Conservation (phyloP, 208 protist species). For the Acanthamoeba royreba region DNA sequence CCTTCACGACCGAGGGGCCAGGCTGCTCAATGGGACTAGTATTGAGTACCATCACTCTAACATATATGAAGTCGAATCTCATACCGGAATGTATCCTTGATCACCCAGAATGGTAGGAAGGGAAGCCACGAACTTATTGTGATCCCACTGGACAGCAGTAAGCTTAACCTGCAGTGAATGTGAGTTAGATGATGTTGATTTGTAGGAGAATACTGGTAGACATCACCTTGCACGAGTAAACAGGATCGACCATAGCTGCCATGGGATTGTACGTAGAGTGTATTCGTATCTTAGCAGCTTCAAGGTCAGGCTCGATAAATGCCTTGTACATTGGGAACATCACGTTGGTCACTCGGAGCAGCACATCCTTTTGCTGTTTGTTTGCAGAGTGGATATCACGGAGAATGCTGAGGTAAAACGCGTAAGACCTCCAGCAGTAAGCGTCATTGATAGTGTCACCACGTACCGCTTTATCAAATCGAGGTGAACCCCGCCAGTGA, state of each 20-base stretch:
- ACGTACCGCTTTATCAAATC: slow-evolving; percentile 57
- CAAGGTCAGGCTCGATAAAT: slow-evolving; percentile 59
- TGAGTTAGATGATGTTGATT: no score
- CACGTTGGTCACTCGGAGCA: slow-evolving; percentile 60
- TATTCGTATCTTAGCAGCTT: slow-evolving; percentile 58
- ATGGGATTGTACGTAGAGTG: slow-evolving; percentile 59
- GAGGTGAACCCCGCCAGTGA: slow-evolving; percentile 63
- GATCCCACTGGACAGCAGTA: background rate
- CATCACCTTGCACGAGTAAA: slow-evolving; percentile 56
- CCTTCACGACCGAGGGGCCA: background rate
- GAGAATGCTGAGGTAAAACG: background rate
- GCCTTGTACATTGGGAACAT: slow-evolving; percentile 68
- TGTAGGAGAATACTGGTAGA: background rate
- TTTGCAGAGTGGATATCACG: background rate
- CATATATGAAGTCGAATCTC: background rate
- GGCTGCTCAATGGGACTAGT: background rate
- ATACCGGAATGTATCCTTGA: background rate
- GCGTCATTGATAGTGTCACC: no score
- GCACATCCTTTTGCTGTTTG: slow-evolving; percentile 44
- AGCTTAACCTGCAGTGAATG: background rate
- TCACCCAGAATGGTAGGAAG: background rate
- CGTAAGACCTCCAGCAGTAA: no score
- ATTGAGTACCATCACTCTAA: background rate
- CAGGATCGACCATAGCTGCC: slow-evolving; percentile 59
- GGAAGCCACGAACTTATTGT: background rate